Evolutionary conservation across 2,329 filamentous ascomycete species (phyloP).

Genomic region (Alternaria hordeiaustralica): DNA sequence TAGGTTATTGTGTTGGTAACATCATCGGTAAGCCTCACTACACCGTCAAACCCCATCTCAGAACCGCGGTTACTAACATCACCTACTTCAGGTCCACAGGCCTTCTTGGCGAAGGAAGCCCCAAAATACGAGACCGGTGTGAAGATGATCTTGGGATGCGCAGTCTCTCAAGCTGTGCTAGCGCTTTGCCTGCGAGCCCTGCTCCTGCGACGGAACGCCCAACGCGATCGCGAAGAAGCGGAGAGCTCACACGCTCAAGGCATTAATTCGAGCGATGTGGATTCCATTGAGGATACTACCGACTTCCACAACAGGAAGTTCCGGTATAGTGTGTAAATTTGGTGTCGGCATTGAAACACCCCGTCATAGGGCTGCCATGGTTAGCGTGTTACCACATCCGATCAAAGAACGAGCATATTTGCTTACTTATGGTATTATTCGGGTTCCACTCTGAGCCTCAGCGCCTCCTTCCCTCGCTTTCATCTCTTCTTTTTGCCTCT

Average conservation of each 20-base stretch:
- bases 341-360: not conserved
- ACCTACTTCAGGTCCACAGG: slow-evolving; percentile 43
- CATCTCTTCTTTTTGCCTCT: slow-evolving; percentile 33
- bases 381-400: not conserved
- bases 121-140: slow-evolving; percentile 61
- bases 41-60: not conserved
- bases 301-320: slow-evolving; percentile 8
- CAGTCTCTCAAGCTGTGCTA: slow-evolving; percentile 51
- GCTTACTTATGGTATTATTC: not conserved
- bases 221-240: slow-evolving; percentile 3
- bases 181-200: slow-evolving; percentile 22
- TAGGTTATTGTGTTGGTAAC: slow-evolving; percentile 56
- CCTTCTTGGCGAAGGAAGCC: slow-evolving; percentile 54
- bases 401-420: not conserved
- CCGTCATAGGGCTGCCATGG: not conserved
- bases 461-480: not conserved
- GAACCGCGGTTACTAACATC: not conserved
- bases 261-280: not conserved
- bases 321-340: not conserved
- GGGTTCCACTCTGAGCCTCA: not conserved
- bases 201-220: slow-evolving; percentile 3
- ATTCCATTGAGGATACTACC: slow-evolving; percentile 3
- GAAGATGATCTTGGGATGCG: slow-evolving; percentile 58
- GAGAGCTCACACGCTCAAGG: not conserved
- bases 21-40: slow-evolving; percentile 46